Base-by-base conservation (phyloP, 208 protist species). In the Leishmania turanica region DNA sequence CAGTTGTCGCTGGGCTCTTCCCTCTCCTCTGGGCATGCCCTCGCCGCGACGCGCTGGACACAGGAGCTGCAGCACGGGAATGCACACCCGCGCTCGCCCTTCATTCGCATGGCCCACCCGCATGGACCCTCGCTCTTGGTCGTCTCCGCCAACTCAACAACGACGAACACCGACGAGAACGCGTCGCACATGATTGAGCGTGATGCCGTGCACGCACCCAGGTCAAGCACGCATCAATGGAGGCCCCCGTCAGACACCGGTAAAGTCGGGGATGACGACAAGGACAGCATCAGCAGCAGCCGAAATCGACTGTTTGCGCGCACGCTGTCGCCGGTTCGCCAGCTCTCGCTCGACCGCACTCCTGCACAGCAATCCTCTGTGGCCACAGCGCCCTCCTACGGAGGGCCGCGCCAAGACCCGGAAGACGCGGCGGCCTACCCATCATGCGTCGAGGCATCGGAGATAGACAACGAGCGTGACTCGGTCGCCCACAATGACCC, bases 311-410 rank as follows among this genome's bases (percentile, higher is more conserved):
- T 8, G 34, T 73, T 78, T 47, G 58, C 49, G 45, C 75, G 75
- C 42, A 69, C 75, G 21, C 6, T 53, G 51, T 78, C 75, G 37
- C 75, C 75, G 21, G 45, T 17, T n/a, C 75, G 49, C 51, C 81
- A 80, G 60, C 81, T 85, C 60, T 85, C 81, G 51, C 81, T 85
- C 56, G 81, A 85, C 13, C 71, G 62, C 42, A 85, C 77, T 4
- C 81, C 81, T 3, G 62, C 37, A 56, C 24, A 17, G 70, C 42
- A 75, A 19, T 47, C 66, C 66, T 71, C 66, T 47, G 34, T 15
- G 66, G 13, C 62, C 8, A 13, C 27, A 6, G 24, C 31, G 62
- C 62, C 21, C 27, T 66, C 31, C 19, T 27, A 66, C 62, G 31
- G 62, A 3, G 1, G 7, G 31, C 31, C 62, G 24, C 62, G 7